A percentile compares a stretch with the other conserved stretches of the same genome.
Evolutionary conservation across 2,329 filamentous ascomycete genomes (phyloP).

Genomic region (Fusarium agapanthi): DNA sequence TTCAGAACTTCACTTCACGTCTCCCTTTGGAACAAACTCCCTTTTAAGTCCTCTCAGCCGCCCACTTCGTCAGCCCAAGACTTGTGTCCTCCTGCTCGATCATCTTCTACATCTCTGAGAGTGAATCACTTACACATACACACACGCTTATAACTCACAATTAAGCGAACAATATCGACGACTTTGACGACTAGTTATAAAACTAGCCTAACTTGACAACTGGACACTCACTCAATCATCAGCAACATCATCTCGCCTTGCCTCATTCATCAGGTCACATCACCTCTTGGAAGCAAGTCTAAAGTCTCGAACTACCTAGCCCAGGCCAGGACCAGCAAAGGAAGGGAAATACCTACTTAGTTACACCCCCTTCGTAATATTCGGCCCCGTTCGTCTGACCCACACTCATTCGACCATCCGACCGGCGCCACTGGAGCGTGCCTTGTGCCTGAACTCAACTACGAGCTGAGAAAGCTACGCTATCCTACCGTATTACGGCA

Average conservation of each 20-base stretch:
- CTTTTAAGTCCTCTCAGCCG: constrained; percentile 18
- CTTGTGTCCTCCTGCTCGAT: background rate
- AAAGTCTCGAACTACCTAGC: constrained; percentile 7
- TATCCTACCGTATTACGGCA: constrained; percentile 33
- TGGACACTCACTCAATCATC: background rate
- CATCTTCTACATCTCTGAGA: constrained; percentile 4
- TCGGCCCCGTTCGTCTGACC: constrained; percentile 40
- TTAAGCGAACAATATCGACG: constrained; percentile 29
- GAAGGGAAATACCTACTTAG: background rate
- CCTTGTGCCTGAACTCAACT: constrained; percentile 36
- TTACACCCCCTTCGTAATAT: constrained; percentile 30
- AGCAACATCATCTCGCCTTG: constrained; percentile 7
- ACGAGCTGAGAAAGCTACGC: constrained; percentile 35
- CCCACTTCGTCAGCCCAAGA: background rate
- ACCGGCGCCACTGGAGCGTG: constrained; percentile 41
- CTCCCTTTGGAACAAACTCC: constrained; percentile 30
- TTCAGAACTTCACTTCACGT: constrained; percentile 30
- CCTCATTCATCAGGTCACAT: constrained; percentile 33
- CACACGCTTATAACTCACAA: constrained; percentile 1
- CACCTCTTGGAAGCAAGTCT: constrained; percentile 8
- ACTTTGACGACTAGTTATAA: constrained; percentile 12
- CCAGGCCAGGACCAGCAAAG: background rate
- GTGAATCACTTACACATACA: constrained; percentile 35
- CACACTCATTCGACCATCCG: constrained; percentile 40
- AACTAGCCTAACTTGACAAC: constrained; percentile 1